A percentile compares a stretch with the other conserved stretches of the same genome.
These are phyloP conservation scores for Phytophthora sp. DNA, from an alignment of 352 stramenopile genomes.

Conservation along the genomic window DNA sequence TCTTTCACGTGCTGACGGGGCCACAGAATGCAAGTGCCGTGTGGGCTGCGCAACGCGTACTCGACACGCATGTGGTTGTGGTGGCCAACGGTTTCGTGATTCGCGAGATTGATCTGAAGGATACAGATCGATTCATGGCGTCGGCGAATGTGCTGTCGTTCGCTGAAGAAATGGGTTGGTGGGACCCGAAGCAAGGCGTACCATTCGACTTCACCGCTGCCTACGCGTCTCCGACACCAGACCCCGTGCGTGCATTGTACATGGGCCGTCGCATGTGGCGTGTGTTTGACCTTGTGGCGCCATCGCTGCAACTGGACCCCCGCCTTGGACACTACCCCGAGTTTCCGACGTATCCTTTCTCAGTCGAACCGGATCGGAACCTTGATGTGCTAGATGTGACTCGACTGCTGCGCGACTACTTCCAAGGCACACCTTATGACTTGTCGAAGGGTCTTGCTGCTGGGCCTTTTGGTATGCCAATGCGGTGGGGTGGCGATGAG, in stretches of 20 bases:
- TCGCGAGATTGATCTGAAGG: conserved; percentile 81
- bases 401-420: conserved; percentile 88
- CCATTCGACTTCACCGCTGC: conserved; percentile 76
- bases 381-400: conserved; percentile 76
- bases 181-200: conserved; percentile 46
- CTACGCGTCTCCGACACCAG: conserved; percentile 59
- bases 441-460: conserved; percentile 83
- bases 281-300: conserved; percentile 82
- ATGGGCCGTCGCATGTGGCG: conserved; percentile 90
- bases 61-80: conserved; percentile 87
- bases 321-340: conserved; percentile 63
- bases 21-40: conserved; percentile 88
- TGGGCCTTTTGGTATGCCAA: conserved; percentile 90
- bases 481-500: conserved; percentile 81
- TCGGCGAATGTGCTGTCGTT: conserved; percentile 90
- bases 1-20: conserved; percentile 96
- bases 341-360: conserved; percentile 90
- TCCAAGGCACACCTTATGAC: conserved; percentile 90
- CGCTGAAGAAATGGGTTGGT: conserved; percentile 88
- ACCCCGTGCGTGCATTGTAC: conserved; percentile 70
- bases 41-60: conserved; percentile 94
- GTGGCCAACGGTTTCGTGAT: conserved; percentile 96
- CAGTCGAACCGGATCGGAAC: conserved; percentile 74
- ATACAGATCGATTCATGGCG: conserved; percentile 89
- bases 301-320: conserved; percentile 78